Conservation (phyloP, 352 stramenopile species). For the Globisporangium mamillatum region DNA sequence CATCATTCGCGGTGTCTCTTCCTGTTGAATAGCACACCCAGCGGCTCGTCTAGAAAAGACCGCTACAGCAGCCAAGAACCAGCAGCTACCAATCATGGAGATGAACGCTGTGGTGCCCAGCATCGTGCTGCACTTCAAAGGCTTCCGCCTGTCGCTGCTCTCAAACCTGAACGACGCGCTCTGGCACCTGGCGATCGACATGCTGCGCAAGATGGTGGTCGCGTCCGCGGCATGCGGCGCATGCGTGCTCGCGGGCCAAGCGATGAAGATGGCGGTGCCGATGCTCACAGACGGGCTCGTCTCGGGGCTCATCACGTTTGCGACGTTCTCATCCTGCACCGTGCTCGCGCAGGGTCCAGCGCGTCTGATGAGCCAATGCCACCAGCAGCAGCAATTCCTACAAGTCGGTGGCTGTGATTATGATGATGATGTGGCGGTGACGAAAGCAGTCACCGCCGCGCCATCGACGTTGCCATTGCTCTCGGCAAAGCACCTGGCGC, state of each 20-base stretch:
- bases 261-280: constrained; percentile 20
- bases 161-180: constrained; percentile 23
- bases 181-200: constrained; percentile 22
- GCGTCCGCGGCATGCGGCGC: constrained; percentile 17
- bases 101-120: constrained; percentile 31
- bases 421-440: not conserved
- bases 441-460: constrained; percentile 9
- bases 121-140: constrained; percentile 65
- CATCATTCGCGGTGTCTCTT: too few species aligned
- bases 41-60: constrained; percentile 17
- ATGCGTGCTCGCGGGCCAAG: constrained; percentile 13
- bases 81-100: constrained; percentile 19
- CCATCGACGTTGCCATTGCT: constrained; percentile 30
- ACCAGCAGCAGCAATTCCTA: not conserved
- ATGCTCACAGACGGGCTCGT: constrained; percentile 31
- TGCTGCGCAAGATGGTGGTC: constrained; percentile 22
- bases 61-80: not conserved
- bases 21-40: not conserved
- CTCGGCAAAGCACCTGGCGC: constrained; percentile 17
- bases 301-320: constrained; percentile 46
- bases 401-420: not conserved
- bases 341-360: constrained; percentile 30
- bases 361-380: constrained; percentile 17
- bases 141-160: constrained; percentile 35
- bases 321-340: constrained; percentile 43